Base-by-base conservation (phyloP, 371 early-diverging fungal genomes). In the Mitosporidium daphniae region DNA sequence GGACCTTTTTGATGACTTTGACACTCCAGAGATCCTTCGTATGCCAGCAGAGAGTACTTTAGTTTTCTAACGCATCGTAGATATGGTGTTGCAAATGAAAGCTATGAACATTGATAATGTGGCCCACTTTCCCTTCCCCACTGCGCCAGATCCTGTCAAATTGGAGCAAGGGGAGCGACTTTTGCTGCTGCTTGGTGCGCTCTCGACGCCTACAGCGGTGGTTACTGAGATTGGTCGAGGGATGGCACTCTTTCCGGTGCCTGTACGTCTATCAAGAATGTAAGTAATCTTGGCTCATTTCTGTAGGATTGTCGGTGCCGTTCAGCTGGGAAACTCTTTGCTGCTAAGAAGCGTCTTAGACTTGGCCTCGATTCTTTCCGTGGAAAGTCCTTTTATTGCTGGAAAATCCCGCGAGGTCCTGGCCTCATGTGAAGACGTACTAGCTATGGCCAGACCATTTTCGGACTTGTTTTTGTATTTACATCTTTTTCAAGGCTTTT, bases 41-140 rank as follows among this genome's bases (percentile, higher is more conserved):
- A 68, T 73, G 47, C 82, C 91, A 8, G 70, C 93, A 21, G 86
- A 89, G 43, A 71, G 30, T 14, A 66, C 33, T n/a, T n/a, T n/a
- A n/a, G n/a, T n/a, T n/a, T n/a, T n/a, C n/a, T n/a, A n/a, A n/a
- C n/a, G n/a, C n/a, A n/a, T n/a, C n/a, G n/a, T n/a, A n/a, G n/a
- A n/a, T n/a, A 67, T 74, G 6, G 71, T 91, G 2, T 46, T 97
- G 25, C 63, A 61, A 36, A 80, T 97, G 75, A 84, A 89, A 45
- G 40, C 64, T 8, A 73, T 91, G 72, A 59, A 64, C 28, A 73
- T 94, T 30, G 61, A 75, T 29, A 67, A 77, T 28, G 71, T 89
- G 1, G 45, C 57, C 31, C 69, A 69, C 30, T 97, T 93, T 40
- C 91, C 91, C n/a, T 94, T 77, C 51, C 64, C 77, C 1, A 71